Percentiles rank a stretch among this genome's conserved stretches.
Conservation (phyloP, 1,284 basidiomycete genomes). For the Marasmius oreades region DNA sequence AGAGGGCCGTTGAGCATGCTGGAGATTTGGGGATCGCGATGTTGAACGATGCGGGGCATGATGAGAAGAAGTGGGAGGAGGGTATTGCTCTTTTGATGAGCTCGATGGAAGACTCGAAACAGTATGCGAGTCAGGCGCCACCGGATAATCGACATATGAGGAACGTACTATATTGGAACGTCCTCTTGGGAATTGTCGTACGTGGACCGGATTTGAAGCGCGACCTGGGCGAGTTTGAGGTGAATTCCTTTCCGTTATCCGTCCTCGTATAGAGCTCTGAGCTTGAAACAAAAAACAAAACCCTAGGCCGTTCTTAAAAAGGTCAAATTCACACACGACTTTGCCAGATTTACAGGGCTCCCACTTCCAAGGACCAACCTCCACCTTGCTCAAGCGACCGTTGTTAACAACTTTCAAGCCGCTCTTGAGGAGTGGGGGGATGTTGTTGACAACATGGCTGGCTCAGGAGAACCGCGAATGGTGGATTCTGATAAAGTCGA, state of each 20-base stretch:
- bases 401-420: conserved; percentile 39
- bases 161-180: conserved; percentile 53
- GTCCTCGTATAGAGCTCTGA: background rate
- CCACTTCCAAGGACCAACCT: conserved; percentile 44
- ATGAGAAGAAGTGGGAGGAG: conserved; percentile 45
- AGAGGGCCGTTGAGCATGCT: conserved; percentile 57
- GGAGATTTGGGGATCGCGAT: conserved; percentile 47
- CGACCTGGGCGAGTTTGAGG: conserved; percentile 47
- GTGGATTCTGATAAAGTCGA: conserved; percentile 34
- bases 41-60: conserved; percentile 38
- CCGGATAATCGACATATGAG: conserved; percentile 59
- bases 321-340: conserved; percentile 46
- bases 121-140: conserved; percentile 49
- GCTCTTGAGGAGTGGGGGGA: conserved; percentile 43
- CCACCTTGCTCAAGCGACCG: conserved; percentile 42
- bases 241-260: conserved; percentile 22
- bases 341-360: conserved; percentile 40
- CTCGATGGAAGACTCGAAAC: conserved; percentile 55
- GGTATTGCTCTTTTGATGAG: conserved; percentile 18
- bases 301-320: conserved; percentile 37
- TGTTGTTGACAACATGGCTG: conserved; percentile 37
- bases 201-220: conserved; percentile 45
- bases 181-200: conserved; percentile 45
- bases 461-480: conserved; percentile 17
- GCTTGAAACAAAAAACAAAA: background rate